A percentile compares a stretch with the other conserved stretches of the same genome.
phyloP scores from a whole-genome alignment of 1,284 basidiomycete genomes.

The Sanghuangporus weigelae region DNA sequence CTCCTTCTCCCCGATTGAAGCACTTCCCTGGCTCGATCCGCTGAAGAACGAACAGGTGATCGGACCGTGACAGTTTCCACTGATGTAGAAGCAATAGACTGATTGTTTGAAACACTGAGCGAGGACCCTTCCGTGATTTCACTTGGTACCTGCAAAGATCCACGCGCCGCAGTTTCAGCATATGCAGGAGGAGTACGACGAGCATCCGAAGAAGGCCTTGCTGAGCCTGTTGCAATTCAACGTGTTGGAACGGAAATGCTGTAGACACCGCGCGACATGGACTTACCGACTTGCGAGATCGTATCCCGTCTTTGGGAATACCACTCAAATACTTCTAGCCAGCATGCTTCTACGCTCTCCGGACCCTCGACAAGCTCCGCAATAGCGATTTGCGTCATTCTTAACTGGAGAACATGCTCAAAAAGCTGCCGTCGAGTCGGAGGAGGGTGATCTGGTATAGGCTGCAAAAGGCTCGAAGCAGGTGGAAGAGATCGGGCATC shows the following conservation, averaged over 20 bases:
- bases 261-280: too few relatives aligned
- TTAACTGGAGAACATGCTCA: conserved; percentile 77
- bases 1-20: not conserved
- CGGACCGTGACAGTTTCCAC: conserved; percentile 9
- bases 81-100: not conserved
- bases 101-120: conserved; percentile 1
- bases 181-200: conserved; percentile 11
- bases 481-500: conserved; percentile 38
- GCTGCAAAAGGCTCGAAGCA: conserved; percentile 43
- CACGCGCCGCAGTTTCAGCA: not conserved
- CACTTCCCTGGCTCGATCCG: conserved; percentile 1
- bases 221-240: conserved; percentile 5
- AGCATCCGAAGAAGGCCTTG: conserved; percentile 13
- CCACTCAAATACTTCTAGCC: conserved; percentile 87
- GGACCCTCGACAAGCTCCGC: conserved; percentile 84
- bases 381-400: conserved; percentile 84
- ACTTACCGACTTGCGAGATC: conserved; percentile 20
- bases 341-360: conserved; percentile 77
- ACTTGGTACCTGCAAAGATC: not conserved
- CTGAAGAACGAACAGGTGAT: conserved; percentile 6
- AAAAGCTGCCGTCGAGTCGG: conserved; percentile 60
- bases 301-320: conserved; percentile 57
- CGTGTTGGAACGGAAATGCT: not conserved
- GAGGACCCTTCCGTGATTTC: not conserved
- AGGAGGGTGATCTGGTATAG: conserved; percentile 48